Base-by-base conservation (phyloP, 139 green algal genomes). In the Micromonas commoda region DNA sequence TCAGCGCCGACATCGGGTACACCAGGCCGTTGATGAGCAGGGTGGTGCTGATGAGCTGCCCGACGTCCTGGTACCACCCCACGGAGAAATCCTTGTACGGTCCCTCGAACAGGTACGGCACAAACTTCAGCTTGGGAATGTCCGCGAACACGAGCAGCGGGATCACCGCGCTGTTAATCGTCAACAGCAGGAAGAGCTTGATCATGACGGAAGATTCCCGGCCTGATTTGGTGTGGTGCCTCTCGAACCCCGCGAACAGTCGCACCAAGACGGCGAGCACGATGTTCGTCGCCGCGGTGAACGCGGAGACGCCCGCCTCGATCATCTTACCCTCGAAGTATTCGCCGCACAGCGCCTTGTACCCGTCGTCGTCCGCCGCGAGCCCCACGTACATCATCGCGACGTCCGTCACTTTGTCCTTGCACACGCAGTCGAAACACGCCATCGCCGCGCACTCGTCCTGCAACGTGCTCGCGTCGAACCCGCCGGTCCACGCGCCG, bases 371-470 rank as follows among this genome's bases (percentile, higher is more conserved):
- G 61, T 69, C 61, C 26, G 61, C 16, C 16, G 16, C 16, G 61
- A 37, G 6, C 16, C 61, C n/a, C 16, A 33, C 6, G 6, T 32
- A 33, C 6, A 69, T 31, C 26, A 13, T 19, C 61, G 16, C 5
- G 5, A 19, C 9, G 9, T 69, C 61, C 45, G 45, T 23, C 45
- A 57, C 45, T 9, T 16, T 9, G 9, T 57, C 45, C 16, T 57
- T 57, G 61, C 61, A 69, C 13, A 37, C 16, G 61, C 61, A 69
- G 26, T 31, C n/a, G 9, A 37, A 29, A 20, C 61, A 69, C 61
- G 28, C 61, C 9, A 37, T 13, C 61, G 61, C 61, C 26, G 61
- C 61, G 61, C 61, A 69, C 61, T 69, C 61, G 61, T 69, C 61
- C 26, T 31, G 5, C 26, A 37, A 33, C 61, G 61, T 37, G 61